Conservation (phyloP, 2,329 filamentous ascomycete species). For the Ceratocystis cacaofunesta region DNA sequence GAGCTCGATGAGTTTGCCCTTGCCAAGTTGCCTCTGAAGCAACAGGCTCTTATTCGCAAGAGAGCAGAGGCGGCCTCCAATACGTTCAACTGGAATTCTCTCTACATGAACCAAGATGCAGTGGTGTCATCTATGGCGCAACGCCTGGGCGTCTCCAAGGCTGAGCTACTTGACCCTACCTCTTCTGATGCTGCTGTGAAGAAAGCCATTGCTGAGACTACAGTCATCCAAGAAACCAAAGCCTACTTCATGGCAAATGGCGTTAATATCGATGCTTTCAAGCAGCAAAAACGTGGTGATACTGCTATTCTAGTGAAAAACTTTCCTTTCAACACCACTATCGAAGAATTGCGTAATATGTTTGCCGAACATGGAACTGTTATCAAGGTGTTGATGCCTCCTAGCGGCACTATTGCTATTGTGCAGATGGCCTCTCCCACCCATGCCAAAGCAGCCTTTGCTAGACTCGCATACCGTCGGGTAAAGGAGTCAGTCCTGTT, state of each 20-base stretch:
- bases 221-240: conserved; percentile 92
- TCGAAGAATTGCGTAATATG: conserved; percentile 61
- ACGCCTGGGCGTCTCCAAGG: conserved; percentile 77
- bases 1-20: conserved; percentile 78
- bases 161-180: conserved; percentile 86
- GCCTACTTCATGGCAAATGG: conserved; percentile 77
- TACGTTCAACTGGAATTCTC: conserved; percentile 94
- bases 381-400: conserved; percentile 74
- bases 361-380: conserved; percentile 80
- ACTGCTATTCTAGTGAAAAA: conserved; percentile 87
- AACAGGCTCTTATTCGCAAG: conserved; percentile 78
- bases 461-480: conserved; percentile 71
- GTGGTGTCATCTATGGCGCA: conserved; percentile 81
- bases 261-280: conserved; percentile 85
- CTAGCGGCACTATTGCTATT: conserved; percentile 83
- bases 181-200: conserved; percentile 88
- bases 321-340: conserved; percentile 68
- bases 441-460: conserved; percentile 72
- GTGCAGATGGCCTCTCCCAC: conserved; percentile 70
- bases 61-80: conserved; percentile 64
- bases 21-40: conserved; percentile 84
- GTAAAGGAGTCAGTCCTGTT: conserved; percentile 85
- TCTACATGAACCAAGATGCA: conserved; percentile 97
- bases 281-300: conserved; percentile 69
- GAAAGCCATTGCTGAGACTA: conserved; percentile 91